Percentiles rank a stretch among this genome's conserved stretches.
phyloP scores from a whole-genome alignment of 306 rosid species.

The Mimosa pudica region DNA sequence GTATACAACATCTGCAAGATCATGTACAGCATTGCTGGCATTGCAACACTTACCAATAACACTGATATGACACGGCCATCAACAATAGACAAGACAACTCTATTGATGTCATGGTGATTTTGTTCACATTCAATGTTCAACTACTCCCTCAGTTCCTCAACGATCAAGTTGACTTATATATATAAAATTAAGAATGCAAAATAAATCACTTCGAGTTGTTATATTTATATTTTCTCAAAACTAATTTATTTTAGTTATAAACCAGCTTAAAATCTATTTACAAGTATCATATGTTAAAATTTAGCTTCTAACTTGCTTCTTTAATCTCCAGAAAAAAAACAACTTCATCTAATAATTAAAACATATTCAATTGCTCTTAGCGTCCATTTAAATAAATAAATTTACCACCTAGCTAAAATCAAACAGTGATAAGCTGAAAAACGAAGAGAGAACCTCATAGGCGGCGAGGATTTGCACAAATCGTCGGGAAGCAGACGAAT shows the following conservation, averaged over 20 bases:
- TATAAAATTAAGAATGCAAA: too few species aligned
- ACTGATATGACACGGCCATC: constrained; percentile 1
- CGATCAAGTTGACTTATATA: too few species aligned
- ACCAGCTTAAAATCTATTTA: too few species aligned
- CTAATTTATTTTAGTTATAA: too few species aligned
- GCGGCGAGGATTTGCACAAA: constrained; percentile 93
- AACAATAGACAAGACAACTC: neutral
- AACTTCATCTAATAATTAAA: too few species aligned
- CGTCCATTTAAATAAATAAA: neutral
- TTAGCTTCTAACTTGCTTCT: too few species aligned
- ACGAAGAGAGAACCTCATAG: constrained; percentile 61
- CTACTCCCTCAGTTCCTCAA: neutral
- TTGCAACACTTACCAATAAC: neutral
- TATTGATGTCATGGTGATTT: constrained; percentile 2
- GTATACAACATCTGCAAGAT: constrained; percentile 14
- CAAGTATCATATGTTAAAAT: too few species aligned
- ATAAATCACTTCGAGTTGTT: too few species aligned
- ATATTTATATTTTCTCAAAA: too few species aligned
- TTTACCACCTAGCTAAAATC: neutral
- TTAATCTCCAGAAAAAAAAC: too few species aligned
- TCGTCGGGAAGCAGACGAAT: constrained; percentile 62
- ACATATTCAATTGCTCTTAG: neutral
- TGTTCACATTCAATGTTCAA: constrained; percentile 26
- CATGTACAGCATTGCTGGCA: constrained; percentile 17
- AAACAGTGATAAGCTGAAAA: constrained; percentile 1